Evolutionary conservation across 495 filamentous ascomycete species (phyloP).

Genomic region (Penicillium crystallinum): DNA sequence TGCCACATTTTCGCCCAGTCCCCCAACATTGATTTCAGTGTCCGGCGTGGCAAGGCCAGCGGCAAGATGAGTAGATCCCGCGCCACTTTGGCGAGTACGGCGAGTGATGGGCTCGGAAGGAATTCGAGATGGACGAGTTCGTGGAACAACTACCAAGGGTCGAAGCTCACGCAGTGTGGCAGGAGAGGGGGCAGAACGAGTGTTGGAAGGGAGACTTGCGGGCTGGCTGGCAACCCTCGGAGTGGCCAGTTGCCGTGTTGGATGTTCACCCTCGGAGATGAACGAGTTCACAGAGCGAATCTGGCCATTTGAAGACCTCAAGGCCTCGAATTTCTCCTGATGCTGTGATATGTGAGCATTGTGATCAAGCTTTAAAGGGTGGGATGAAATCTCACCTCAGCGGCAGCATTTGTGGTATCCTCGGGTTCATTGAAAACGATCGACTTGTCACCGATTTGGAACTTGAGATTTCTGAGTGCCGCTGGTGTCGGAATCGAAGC

Average conservation of each 20-base stretch:
- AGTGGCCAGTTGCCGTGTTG: conserved; percentile 22
- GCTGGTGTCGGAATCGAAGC: conserved; percentile 75
- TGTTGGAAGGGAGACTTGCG: conserved; percentile 17
- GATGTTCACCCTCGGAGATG: conserved; percentile 27
- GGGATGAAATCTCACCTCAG: conserved; percentile 50
- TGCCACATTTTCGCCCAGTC: conserved; percentile 23
- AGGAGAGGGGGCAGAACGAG: conserved; percentile 52
- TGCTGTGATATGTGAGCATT: conserved; percentile 34
- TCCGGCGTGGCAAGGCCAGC: conserved; percentile 44
- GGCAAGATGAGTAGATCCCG: conserved; percentile 23
- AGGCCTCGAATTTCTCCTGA: conserved; percentile 43
- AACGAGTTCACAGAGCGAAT: conserved; percentile 46
- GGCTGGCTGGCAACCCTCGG: conserved; percentile 26
- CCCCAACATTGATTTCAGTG: conserved; percentile 31
- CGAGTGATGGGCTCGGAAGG: conserved; percentile 34
- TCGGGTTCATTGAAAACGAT: conserved; percentile 65
- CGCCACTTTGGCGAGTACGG: conserved; percentile 30
- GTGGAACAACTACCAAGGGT: conserved; percentile 30
- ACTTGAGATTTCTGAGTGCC: conserved; percentile 65
- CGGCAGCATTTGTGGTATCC: conserved; percentile 47
- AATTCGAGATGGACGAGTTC: conserved; percentile 25
- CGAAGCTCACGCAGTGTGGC: conserved; percentile 56
- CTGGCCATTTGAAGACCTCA: conserved; percentile 51
- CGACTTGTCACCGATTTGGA: conserved; percentile 61
- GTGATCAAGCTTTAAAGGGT: not conserved